phyloP scores from a whole-genome alignment of 352 stramenopile genomes.

The Phytophthora crassamura region DNA sequence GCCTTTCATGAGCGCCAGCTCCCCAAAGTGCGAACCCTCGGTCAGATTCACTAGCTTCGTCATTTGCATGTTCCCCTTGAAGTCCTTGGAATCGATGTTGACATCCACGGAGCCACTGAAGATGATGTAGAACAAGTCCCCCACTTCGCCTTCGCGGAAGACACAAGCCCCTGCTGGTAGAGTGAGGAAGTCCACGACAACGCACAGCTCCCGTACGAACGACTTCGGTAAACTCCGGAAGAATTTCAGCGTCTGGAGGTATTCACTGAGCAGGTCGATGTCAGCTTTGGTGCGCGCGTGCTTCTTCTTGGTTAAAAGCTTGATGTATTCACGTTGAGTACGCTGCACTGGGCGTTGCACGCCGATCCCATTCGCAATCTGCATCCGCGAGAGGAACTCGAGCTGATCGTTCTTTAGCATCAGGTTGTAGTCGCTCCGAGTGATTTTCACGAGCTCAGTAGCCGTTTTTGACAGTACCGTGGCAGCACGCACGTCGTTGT shows the following conservation, averaged over 20 bases:
- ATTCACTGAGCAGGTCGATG: conserved; percentile 70
- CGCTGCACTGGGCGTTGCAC: conserved; percentile 28
- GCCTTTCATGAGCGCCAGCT: conserved; percentile 81
- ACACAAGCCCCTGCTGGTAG: conserved; percentile 50
- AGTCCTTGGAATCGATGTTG: conserved; percentile 65
- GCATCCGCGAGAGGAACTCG: conserved; percentile 70
- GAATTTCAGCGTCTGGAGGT: conserved; percentile 80
- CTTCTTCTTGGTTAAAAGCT: conserved; percentile 63
- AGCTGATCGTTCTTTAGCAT: conserved; percentile 80
- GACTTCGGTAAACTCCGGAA: conserved; percentile 67
- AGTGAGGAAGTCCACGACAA: conserved; percentile 62
- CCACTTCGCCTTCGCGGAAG: conserved; percentile 74
- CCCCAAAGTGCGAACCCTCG: conserved; percentile 71
- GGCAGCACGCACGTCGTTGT: conserved; percentile 63
- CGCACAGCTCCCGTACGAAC: conserved; percentile 74
- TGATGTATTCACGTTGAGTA: conserved; percentile 61
- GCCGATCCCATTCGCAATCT: conserved; percentile 51
- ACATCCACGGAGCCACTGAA: conserved; percentile 76
- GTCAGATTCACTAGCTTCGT: conserved; percentile 80
- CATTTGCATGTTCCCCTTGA: conserved; percentile 54
- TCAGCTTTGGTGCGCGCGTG: conserved; percentile 53
- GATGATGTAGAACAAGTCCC: conserved; percentile 82
- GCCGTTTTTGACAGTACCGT: conserved; percentile 66
- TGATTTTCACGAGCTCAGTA: conserved; percentile 70
- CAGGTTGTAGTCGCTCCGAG: conserved; percentile 72